phyloP scores from a whole-genome alignment of 2,329 filamentous ascomycete species.

The Aspergillus ruber region DNA sequence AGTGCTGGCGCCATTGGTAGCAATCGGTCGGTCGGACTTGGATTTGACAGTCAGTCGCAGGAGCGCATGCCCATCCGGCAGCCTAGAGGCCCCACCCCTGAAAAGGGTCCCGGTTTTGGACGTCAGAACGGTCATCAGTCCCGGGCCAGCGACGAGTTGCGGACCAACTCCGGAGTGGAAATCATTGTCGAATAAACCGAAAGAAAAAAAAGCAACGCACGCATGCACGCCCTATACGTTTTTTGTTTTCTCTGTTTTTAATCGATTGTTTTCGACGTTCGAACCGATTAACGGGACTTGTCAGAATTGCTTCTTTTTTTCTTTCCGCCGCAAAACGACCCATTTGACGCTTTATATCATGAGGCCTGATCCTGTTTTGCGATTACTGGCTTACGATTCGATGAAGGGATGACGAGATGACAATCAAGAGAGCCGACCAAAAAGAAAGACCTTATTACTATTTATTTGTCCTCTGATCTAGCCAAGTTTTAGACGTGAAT shows the following conservation, averaged over 20 bases:
- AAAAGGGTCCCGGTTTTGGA: constrained; percentile 53
- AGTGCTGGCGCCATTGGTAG: constrained; percentile 56
- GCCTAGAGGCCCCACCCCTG: constrained; percentile 55
- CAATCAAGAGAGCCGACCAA: constrained; percentile 33
- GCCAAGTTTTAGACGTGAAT: constrained; percentile 33
- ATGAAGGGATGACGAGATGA: constrained; percentile 44
- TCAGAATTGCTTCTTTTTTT: constrained; percentile 17
- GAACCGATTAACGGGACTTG: neutral
- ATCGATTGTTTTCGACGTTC: neutral
- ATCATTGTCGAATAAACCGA: constrained; percentile 56
- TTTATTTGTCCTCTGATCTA: constrained; percentile 33
- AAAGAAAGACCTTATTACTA: constrained; percentile 21
- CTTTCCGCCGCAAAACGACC: constrained; percentile 37
- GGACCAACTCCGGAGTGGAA: constrained; percentile 54
- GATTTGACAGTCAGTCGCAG: constrained; percentile 51
- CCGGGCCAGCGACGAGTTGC: constrained; percentile 58
- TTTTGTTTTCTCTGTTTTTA: constrained; percentile 7
- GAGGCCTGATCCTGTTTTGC: constrained; percentile 32
- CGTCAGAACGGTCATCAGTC: constrained; percentile 57
- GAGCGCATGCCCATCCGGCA: constrained; percentile 54
- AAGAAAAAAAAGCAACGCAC: constrained; percentile 8
- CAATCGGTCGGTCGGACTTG: constrained; percentile 56
- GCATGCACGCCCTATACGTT: neutral
- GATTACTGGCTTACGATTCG: constrained; percentile 41
- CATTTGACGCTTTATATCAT: constrained; percentile 33